These are phyloP conservation scores for Trifolium subterraneum DNA, from an alignment of 306 rosid species.

Conservation along the genomic window DNA sequence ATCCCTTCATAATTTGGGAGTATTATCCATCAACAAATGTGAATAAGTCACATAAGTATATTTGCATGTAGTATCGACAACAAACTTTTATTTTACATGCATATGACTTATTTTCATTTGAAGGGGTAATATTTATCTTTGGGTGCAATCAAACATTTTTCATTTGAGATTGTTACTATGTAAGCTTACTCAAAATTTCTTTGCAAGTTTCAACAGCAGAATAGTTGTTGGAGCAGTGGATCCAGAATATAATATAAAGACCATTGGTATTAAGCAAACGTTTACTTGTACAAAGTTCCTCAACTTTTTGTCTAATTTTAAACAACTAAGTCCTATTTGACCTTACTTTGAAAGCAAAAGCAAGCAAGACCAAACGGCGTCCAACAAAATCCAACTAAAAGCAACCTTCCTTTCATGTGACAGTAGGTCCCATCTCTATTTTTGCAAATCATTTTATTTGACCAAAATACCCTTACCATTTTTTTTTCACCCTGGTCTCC, in stretches of 20 bases:
- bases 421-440: slow-evolving; percentile 36
- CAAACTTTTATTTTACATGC: too few species aligned
- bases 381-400: slow-evolving; percentile 46
- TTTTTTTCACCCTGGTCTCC: too few species aligned
- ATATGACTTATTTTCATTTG: too few species aligned
- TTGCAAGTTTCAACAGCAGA: slow-evolving; percentile 8
- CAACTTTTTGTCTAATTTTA: slow-evolving; percentile 13
- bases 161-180: too few species aligned
- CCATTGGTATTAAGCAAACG: slow-evolving; percentile 39
- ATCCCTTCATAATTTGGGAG: too few species aligned
- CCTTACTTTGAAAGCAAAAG: slow-evolving; percentile 18
- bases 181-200: neutral
- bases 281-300: slow-evolving; percentile 31
- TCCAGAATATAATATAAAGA: slow-evolving; percentile 21
- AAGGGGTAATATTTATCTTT: too few species aligned
- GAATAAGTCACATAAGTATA: too few species aligned
- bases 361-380: slow-evolving; percentile 36
- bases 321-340: neutral
- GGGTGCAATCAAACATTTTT: too few species aligned
- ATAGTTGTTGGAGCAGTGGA: slow-evolving; percentile 29
- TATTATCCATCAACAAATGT: too few species aligned
- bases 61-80: too few species aligned
- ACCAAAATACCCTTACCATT: slow-evolving; percentile 45
- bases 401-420: slow-evolving; percentile 43
- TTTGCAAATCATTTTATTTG: slow-evolving; percentile 15